A percentile compares a stretch with the other conserved stretches of the same genome.
phyloP scores from a whole-genome alignment of 2,329 filamentous ascomycete genomes.

The Alternaria sp. region DNA sequence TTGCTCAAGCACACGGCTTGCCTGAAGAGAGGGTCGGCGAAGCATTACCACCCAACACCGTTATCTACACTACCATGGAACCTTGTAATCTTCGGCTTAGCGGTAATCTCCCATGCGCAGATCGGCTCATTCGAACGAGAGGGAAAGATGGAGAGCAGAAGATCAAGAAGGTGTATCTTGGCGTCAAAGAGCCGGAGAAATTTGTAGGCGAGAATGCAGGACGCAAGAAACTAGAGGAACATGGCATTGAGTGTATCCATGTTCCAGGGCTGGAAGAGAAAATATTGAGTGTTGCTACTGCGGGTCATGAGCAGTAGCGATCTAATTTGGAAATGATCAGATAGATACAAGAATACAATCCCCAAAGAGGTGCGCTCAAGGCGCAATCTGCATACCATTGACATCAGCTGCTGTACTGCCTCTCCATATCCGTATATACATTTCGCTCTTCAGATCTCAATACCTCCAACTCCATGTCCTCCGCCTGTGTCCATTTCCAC shows the following conservation, averaged over 20 bases:
- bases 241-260: constrained; percentile 75
- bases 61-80: constrained; percentile 93
- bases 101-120: constrained; percentile 77
- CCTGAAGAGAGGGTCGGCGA: constrained; percentile 62
- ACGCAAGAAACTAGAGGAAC: constrained; percentile 69
- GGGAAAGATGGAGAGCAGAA: constrained; percentile 56
- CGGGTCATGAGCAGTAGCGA: constrained; percentile 67
- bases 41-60: constrained; percentile 60
- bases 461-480: constrained; percentile 59
- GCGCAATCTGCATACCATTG: too few species aligned
- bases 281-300: constrained; percentile 81
- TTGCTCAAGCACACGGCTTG: constrained; percentile 48
- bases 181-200: constrained; percentile 85
- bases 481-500: not conserved
- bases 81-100: constrained; percentile 77
- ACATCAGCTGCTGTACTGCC: not conserved
- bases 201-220: constrained; percentile 87
- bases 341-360: too few species aligned
- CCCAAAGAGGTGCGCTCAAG: too few species aligned
- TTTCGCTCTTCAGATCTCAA: constrained; percentile 81
- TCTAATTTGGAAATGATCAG: not conserved
- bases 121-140: constrained; percentile 70
- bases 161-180: constrained; percentile 82
- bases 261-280: constrained; percentile 78
- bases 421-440: constrained; percentile 70